These are phyloP conservation scores for Moniliophthora roreri DNA, from an alignment of 1,284 basidiomycete species.

Conservation along the genomic window DNA sequence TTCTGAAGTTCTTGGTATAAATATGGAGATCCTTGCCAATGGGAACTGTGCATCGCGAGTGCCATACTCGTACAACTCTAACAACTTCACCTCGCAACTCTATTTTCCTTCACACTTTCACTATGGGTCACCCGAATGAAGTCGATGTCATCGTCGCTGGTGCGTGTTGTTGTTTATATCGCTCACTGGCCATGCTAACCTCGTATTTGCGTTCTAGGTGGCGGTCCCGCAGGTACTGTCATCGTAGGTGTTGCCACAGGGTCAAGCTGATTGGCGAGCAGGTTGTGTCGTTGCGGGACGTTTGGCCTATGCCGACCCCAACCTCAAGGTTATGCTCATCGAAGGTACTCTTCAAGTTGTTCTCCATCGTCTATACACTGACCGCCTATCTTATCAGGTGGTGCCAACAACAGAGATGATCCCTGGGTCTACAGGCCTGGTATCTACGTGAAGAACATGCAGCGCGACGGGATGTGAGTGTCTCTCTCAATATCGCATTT, in stretches of 20 bases:
- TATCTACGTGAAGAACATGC: conserved; percentile 71
- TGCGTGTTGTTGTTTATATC: conserved; percentile 20
- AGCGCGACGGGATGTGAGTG: conserved; percentile 62
- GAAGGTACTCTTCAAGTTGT: conserved; percentile 45
- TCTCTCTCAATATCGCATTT: neutral
- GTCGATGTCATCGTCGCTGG: conserved; percentile 70
- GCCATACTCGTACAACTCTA: no score
- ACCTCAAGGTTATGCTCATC: conserved; percentile 71
- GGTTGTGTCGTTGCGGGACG: conserved; percentile 70
- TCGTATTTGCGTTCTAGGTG: conserved; percentile 62
- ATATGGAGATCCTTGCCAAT: no score
- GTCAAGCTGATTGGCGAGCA: conserved; percentile 19
- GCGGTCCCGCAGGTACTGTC: conserved; percentile 56
- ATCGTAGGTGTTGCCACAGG: neutral
- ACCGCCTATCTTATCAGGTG: conserved; percentile 35
- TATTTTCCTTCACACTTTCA: neutral
- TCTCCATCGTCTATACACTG: neutral
- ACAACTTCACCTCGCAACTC: no score
- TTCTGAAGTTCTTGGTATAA: no score
- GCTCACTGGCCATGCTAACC: no score
- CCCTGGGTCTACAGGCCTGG: conserved; percentile 75
- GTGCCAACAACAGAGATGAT: conserved; percentile 71
- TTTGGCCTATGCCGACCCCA: conserved; percentile 70
- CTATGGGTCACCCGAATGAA: conserved; percentile 62
- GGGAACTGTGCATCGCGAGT: no score